These are phyloP conservation scores for Geotrichum phurueaensis DNA, from an alignment of 1,139 yeast genomes.

Conservation along the genomic window DNA sequence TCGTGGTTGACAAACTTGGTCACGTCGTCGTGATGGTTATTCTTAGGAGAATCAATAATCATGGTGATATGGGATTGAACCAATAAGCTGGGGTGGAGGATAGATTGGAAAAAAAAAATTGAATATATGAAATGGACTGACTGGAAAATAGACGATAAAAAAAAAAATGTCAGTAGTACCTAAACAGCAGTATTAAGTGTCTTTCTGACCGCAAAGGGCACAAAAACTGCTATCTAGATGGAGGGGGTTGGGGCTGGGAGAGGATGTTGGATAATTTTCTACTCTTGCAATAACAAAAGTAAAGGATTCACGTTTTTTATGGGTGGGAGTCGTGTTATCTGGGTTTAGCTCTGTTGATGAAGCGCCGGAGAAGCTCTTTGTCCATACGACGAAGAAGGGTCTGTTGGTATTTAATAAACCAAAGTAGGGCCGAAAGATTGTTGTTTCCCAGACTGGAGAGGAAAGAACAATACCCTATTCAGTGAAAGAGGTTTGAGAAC, in stretches of 20 bases:
- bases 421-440: conserved; percentile 23
- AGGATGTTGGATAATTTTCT: conserved; percentile 4
- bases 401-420: conserved; percentile 19
- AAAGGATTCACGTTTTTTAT: conserved; percentile 45
- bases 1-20: conserved; percentile 64
- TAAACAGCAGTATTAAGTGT: conserved; percentile 19
- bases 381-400: conserved; percentile 33
- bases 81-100: neutral
- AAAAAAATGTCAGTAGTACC: conserved; percentile 6
- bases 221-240: conserved; percentile 19
- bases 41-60: conserved; percentile 25
- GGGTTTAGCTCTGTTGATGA: conserved; percentile 39
- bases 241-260: neutral
- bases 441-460: conserved; percentile 26
- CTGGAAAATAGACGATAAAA: neutral
- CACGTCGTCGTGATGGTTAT: conserved; percentile 34
- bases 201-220: conserved; percentile 20
- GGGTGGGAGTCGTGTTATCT: conserved; percentile 40
- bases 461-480: conserved; percentile 28
- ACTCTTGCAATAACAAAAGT: conserved; percentile 14
- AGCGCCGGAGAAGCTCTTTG: conserved; percentile 37
- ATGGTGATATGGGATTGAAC: conserved; percentile 10
- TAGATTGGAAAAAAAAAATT: neutral
- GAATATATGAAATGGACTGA: neutral
- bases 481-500: conserved; percentile 6